Percentiles rank a stretch among this genome's conserved stretches.
Conservation (phyloP, 2,329 filamentous ascomycete species). For the Zarea fungicola region DNA sequence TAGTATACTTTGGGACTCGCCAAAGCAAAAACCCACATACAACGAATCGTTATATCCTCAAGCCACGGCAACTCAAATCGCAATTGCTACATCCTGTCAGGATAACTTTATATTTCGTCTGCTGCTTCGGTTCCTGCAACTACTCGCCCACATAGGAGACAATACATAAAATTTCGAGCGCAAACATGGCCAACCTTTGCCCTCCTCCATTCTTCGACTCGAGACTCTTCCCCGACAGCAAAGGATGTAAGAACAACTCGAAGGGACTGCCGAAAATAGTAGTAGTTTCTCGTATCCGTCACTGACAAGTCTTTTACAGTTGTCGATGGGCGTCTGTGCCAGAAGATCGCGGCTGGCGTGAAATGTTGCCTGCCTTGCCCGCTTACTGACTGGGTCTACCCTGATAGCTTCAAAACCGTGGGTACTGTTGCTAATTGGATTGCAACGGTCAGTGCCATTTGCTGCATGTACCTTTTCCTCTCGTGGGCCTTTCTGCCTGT, state of each 20-base stretch:
- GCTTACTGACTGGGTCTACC: conserved; percentile 69
- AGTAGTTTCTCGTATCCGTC: neutral
- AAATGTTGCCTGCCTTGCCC: conserved; percentile 90
- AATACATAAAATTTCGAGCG: too few species aligned
- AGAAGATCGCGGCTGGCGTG: conserved; percentile 42
- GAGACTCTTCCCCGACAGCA: conserved; percentile 49
- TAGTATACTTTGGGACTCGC: too few species aligned
- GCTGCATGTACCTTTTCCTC: conserved; percentile 69
- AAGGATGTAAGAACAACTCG: conserved; percentile 57
- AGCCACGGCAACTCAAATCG: too few species aligned
- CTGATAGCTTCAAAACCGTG: conserved; percentile 53
- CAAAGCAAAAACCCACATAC: too few species aligned
- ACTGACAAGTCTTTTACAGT: conserved; percentile 37
- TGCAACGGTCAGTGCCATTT: conserved; percentile 66
- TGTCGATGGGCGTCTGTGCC: conserved; percentile 50
- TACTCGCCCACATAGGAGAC: neutral
- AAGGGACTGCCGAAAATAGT: conserved; percentile 4
- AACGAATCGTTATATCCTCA: too few species aligned
- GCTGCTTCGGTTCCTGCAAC: neutral
- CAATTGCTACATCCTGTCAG: too few species aligned
- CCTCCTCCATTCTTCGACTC: conserved; percentile 65
- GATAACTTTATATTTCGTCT: neutral
- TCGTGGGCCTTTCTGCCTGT: conserved; percentile 78
- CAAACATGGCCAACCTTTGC: conserved; percentile 42
- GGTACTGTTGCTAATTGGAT: conserved; percentile 74